Base-by-base conservation (phyloP, 2,329 filamentous ascomycete species). In the Emmonsiellopsis sp. region DNA sequence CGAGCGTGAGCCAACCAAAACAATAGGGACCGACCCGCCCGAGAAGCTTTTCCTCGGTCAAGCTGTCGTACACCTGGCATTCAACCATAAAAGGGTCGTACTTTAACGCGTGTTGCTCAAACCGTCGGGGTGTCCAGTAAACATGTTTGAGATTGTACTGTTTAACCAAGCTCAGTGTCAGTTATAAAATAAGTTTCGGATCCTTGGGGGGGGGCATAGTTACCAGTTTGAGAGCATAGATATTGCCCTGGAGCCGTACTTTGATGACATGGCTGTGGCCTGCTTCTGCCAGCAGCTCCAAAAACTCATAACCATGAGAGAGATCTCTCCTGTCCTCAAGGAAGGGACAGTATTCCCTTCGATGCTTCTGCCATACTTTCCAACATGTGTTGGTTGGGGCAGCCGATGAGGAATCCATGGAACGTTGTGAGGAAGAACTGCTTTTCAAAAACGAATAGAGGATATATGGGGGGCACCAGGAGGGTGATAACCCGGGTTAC, bases 51-150 rank as follows among this genome's bases (percentile, higher is more conserved):
- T 47, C 30, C 47, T 47, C 52, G 13, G 48, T 54, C 35, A 54
- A 32, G 37, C 30, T 48, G 31, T 54, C 52, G 31, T 56, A 56
- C n/a, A 52, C 52, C 16, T 31, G 51, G 48, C 42, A 51, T 46
- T 56, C 54, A 43, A 56, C 44, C 15, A 49, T 49, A 31, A 56
- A 54, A 9, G 54, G 54, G 37, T 54, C 51, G 32, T 11, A 38
- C 43, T 26, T 26, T 31, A 38, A 42, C 38, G 50, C 51, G 50
- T 37, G 26, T 13, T 11, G 30, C 41, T 53, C 32, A 34, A 55
- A 54, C 42, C 5, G 47, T 46, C 49, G 40, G 15, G 20, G 45
- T 26, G 45, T 30, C 44, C 49, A 52, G 51, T 42, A 32, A 47
- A 43, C 32, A 13, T 45, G 50, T 35, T 26, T 16, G 9, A 51